phyloP scores from a whole-genome alignment of 129 eudicot species.

The Saussurea involucrata region DNA sequence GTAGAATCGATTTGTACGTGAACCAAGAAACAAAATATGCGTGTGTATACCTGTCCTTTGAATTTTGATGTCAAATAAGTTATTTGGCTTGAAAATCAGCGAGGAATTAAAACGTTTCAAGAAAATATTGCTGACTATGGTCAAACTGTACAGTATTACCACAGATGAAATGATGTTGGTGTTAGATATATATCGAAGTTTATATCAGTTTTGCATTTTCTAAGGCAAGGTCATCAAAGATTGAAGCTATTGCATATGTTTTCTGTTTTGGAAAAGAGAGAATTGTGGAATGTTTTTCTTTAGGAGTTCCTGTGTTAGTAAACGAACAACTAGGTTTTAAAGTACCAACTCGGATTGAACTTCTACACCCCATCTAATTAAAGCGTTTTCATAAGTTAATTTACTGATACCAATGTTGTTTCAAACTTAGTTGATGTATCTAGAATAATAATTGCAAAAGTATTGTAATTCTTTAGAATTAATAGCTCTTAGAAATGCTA shows the following conservation, averaged over 20 bases:
- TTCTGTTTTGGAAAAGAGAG: background rate
- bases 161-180: background rate
- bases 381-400: background rate
- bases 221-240: background rate
- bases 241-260: background rate
- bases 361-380: background rate
- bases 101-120: background rate
- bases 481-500: background rate
- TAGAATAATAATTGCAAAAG: background rate
- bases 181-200: background rate
- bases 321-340: background rate
- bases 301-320: background rate
- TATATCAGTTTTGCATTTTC: background rate
- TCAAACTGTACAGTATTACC: background rate
- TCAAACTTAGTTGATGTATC: background rate
- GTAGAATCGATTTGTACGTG: background rate
- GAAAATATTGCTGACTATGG: constrained; percentile 6
- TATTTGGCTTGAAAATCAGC: background rate
- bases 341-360: background rate
- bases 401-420: background rate
- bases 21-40: background rate
- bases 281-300: background rate
- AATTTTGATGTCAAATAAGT: background rate
- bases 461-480: background rate
- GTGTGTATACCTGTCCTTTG: background rate